Evolutionary conservation across 257 asterid genomes (phyloP), one percentile per base, ranked within the genome.

Genomic region (Solanum sitiens): DNA sequence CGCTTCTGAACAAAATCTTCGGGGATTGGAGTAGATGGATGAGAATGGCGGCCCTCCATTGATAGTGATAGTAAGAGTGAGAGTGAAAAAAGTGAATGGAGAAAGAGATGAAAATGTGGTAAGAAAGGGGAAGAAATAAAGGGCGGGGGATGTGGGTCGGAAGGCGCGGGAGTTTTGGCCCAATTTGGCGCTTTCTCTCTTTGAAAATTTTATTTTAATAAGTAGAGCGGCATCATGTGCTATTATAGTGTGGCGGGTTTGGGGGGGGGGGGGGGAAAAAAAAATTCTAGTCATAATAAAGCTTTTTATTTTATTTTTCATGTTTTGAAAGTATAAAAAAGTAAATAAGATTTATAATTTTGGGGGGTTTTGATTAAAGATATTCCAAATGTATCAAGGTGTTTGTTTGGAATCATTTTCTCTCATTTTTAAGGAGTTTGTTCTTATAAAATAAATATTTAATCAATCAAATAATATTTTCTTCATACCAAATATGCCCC

Each of bases 11-110:
- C 88, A 76, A 88, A 79, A 11, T 91, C 92, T 86, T 92, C 98
- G 89, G 96, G 88, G 87, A 91, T 76, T 18, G 98, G 96, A 76
- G 98, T 92, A 86, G 94, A 91, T 65, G 99, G 98, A 86, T 96
- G 98, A 72, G 96, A 96, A 44, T 50, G 94, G 89, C 93, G 95
- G 89, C 91, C 91, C 87, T 91, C 92, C 98, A 94, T 97, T 56
- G 27, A 16, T 53, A 53, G 63, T 83, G 53, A 8, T 56, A 84
- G 27, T 40, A 75, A 33, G 53, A 39, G 50, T 40, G 83, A 33
- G 53, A 39, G 50, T 13, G 89, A 2, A 53, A 25, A 65, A 33
- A 37, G 7, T 6, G 33, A 16, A 15, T 50, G 33, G 33, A 47
- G 83, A 14, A 7, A 39, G 86, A 40, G 75, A 70, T 56, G 61